Base-by-base conservation (phyloP, 331 rosid species). In the Malus hybrid region DNA sequence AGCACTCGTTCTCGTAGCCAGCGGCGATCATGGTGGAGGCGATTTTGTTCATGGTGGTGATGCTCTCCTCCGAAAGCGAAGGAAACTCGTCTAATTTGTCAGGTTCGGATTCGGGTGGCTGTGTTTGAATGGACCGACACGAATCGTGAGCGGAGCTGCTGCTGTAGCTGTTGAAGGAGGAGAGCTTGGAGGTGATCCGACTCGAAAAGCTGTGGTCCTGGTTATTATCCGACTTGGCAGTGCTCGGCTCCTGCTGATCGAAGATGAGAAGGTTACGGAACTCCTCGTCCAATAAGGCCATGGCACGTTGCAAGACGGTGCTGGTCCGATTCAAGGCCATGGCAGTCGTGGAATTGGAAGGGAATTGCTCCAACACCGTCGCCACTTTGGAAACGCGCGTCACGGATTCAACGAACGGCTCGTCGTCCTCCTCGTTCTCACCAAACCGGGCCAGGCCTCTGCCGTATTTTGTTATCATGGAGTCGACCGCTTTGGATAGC, bases 1-100 rank as follows among this genome's bases (percentile, higher is more conserved):
- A 76, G 24, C 94, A 93, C 67, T 93, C 98, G n/a, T 71, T 72
- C 10, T 85, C 83, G 81, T 93, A 93, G 1, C 90, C 90, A 0
- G 86, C 85, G 0, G 19, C 5, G 62, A 93, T 78, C 98, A 93
- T 93, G 31, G 84, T 27, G 5, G 76, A 68, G 28, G 84, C 79
- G n/a, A 93, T 90, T 72, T 67, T 85, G 67, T 79, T 82, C 80
- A 90, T 33, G 20, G 65, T 59, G 7, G 81, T 74, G 15, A 86
- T 61, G 3, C 76, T 72, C 18, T 93, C 86, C 2, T 29, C 52
- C 0, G 91, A 85, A 57, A 86, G 85, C 4, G 60, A 54, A 0
- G 87, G 87, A 63, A 83, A 83, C 50, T 77, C 78, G 0, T 82
- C 76, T 3, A 68, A 68, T 3, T 33, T 31, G 22, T 63, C n/a